These are phyloP conservation scores for Diaporthe velutina DNA, from an alignment of 2,329 filamentous ascomycete species.

Conservation along the genomic window DNA sequence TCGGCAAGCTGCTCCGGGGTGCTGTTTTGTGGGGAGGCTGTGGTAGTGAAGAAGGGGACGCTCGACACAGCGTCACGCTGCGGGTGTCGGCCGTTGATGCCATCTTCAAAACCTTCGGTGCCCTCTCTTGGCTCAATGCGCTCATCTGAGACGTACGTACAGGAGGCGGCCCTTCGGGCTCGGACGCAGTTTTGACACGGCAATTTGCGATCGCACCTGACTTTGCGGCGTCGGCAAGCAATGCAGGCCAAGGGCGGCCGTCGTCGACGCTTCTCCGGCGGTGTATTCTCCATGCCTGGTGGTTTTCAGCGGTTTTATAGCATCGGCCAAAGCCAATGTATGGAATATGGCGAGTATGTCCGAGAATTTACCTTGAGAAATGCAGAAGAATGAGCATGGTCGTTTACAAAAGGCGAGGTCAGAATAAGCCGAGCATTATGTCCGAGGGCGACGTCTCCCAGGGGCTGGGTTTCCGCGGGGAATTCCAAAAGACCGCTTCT, in stretches of 20 bases:
- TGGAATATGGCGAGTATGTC: slow-evolving; percentile 2
- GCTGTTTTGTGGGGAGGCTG: not conserved
- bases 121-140: slow-evolving; percentile 34
- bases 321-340: not conserved
- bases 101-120: not conserved
- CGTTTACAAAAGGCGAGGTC: not conserved
- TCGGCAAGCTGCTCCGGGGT: slow-evolving; percentile 47
- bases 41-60: slow-evolving; percentile 1
- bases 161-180: slow-evolving; percentile 49
- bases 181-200: slow-evolving; percentile 58
- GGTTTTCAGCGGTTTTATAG: not conserved
- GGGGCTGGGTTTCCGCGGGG: not conserved
- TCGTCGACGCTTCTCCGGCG: slow-evolving; percentile 40
- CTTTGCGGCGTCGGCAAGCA: slow-evolving; percentile 58
- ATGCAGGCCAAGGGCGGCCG: slow-evolving; percentile 48
- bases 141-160: slow-evolving; percentile 49
- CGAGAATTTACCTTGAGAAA: not conserved
- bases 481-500: not conserved
- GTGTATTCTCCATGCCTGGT: slow-evolving; percentile 25
- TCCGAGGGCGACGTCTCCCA: not conserved
- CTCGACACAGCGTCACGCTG: slow-evolving; percentile 25
- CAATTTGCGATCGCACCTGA: slow-evolving; percentile 55
- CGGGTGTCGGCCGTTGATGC: slow-evolving; percentile 20
- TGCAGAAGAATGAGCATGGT: not conserved
- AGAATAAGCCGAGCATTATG: not conserved